A percentile compares a stretch with the other conserved stretches of the same genome.
These are phyloP conservation scores for Clavulina sp. DNA, from an alignment of 768 basidiomycete species.

Conservation along the genomic window DNA sequence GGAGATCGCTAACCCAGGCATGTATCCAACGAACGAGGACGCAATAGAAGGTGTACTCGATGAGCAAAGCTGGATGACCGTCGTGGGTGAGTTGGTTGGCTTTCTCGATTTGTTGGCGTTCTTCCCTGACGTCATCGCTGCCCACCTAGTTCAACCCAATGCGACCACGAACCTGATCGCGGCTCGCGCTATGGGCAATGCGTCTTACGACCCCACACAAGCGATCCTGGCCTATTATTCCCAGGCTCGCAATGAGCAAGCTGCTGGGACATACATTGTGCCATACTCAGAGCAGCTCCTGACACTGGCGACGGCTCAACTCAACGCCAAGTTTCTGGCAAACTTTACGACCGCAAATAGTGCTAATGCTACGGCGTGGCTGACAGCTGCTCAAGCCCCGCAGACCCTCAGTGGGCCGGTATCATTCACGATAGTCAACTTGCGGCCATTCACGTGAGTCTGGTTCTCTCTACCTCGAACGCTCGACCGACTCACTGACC, in stretches of 20 bases:
- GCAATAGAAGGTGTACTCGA: constrained; percentile 22
- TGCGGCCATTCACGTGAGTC: constrained; percentile 16
- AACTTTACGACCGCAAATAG: constrained; percentile 4
- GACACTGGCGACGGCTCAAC: constrained; percentile 6
- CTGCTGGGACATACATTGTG: constrained; percentile 24
- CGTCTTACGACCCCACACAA: constrained; percentile 20
- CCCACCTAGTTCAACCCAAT: constrained; percentile 19
- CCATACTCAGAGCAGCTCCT: constrained; percentile 20
- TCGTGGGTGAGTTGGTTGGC: constrained; percentile 20
- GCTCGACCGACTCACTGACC: too few species aligned
- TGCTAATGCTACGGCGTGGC: background rate
- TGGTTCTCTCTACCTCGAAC: background rate
- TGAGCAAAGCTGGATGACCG: constrained; percentile 25
- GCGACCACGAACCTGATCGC: constrained; percentile 19
- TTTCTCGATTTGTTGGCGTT: too few species aligned
- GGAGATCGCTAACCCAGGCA: background rate
- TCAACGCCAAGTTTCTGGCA: constrained; percentile 3
- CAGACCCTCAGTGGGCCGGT: constrained; percentile 16
- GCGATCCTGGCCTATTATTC: constrained; percentile 25
- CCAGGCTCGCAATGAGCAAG: constrained; percentile 28
- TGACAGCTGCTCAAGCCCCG: constrained; percentile 16
- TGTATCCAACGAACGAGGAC: constrained; percentile 15
- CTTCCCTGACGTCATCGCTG: too few species aligned
- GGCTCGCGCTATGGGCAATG: constrained; percentile 24
- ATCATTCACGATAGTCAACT: constrained; percentile 16